Evolutionary conservation across 1,284 basidiomycete species (phyloP), one percentile per base, ranked within the genome.

Genomic region (Leccinum subrobustum): DNA sequence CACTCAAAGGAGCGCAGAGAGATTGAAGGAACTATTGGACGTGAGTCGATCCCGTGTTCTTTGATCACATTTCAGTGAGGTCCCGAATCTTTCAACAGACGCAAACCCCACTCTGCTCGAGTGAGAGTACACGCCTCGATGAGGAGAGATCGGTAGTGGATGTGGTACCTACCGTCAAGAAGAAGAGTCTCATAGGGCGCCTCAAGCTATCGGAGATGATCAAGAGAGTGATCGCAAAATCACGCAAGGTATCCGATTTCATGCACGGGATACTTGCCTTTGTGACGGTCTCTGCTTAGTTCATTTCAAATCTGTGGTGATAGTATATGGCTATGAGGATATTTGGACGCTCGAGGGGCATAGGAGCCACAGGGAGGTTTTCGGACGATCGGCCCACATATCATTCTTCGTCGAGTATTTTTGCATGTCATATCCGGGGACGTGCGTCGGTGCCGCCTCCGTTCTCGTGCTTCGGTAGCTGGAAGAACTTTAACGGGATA

Each of bases 231-330:
- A 35, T 73, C 25, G 58, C 61, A 25, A 73, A 61, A 56, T 68
- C 68, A 35, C 60, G 64, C 64, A 62, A 70, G 71, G 71, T 70
- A 72, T 54, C 51, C 31, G 3, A 33, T 20, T 55, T 56, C 39
- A 54, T 68, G 44, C 52, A 56, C 9, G 51, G 23, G 16, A 61
- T 47, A 60, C 61, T 67, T 61, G 59, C 68, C 58, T 70, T 62
- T 52, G 54, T 73, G 56, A 72, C 69, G 35, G 48, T 54, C 39
- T 63, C 33, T 58, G 14, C n/a, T 25, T 58, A 70, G 68, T 58
- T 73, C 58, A 62, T 70, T 57, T 59, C 55, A 57, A 60, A 42
- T 31, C 53, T 73, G 16, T 70, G 69, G 69, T 68, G 48, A 70
- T 50, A 44, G 52, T 57, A 25, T 53, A 31, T 29, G 50, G 48